phyloP scores from a whole-genome alignment of 1,284 basidiomycete species.

The Ceratobasidium sp. region DNA sequence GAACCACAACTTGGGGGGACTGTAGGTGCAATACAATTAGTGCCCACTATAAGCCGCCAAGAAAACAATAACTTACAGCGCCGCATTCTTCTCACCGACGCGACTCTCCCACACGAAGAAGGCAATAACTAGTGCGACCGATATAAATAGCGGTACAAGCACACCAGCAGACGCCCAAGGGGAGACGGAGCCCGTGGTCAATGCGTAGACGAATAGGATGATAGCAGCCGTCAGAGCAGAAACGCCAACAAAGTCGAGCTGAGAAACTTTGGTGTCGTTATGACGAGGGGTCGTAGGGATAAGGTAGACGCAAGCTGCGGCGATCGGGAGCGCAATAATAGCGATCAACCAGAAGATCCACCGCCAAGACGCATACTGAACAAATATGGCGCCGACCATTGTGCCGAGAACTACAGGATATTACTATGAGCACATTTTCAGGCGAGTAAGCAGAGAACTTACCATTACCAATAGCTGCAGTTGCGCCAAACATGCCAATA shows the following conservation, averaged over 20 bases:
- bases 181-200: constrained; percentile 60
- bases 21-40: constrained; percentile 47
- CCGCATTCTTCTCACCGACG: constrained; percentile 56
- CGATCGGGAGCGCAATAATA: constrained; percentile 56
- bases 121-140: constrained; percentile 54
- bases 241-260: constrained; percentile 54
- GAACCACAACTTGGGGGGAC: too few relatives aligned
- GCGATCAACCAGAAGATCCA: constrained; percentile 63
- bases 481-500: constrained; percentile 60
- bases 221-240: constrained; percentile 55
- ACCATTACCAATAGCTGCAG: constrained; percentile 61
- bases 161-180: constrained; percentile 60
- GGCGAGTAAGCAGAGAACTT: constrained; percentile 35
- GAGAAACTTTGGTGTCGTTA: too few relatives aligned
- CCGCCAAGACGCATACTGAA: constrained; percentile 58
- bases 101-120: constrained; percentile 60
- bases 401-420: constrained; percentile 52
- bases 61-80: constrained; percentile 54
- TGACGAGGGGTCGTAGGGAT: constrained; percentile 51
- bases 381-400: too few relatives aligned
- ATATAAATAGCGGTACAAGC: constrained; percentile 59
- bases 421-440: too few relatives aligned
- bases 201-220: constrained; percentile 61
- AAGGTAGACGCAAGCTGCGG: constrained; percentile 54
- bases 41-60: neutral